phyloP scores from a whole-genome alignment of 2,329 filamentous ascomycete genomes.

The Colletotrichum cordylinicola region DNA sequence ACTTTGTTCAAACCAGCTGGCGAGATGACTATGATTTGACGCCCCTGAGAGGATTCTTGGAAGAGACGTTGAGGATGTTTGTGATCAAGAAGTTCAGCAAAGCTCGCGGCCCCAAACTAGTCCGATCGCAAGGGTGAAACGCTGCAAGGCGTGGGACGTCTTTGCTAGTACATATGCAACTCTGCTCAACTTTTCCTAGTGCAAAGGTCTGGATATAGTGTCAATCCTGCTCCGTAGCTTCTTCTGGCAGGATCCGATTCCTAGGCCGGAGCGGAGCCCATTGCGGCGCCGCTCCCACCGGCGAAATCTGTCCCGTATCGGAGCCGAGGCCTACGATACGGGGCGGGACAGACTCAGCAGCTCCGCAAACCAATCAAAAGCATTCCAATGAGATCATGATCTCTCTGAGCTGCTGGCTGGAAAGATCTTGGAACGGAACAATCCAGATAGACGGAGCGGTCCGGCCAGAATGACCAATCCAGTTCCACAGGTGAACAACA shows the following conservation, averaged over 20 bases:
- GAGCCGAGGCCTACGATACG: background rate
- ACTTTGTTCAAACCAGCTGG: background rate
- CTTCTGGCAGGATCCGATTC: background rate
- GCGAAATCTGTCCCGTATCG: background rate
- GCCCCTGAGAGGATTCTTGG: accelerated
- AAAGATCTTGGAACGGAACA: background rate
- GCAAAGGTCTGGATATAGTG: background rate
- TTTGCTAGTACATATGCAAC: background rate
- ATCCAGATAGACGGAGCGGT: background rate
- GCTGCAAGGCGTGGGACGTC: background rate
- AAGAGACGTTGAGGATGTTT: accelerated
- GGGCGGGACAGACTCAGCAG: background rate
- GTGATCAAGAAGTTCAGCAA: background rate
- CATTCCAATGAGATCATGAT: background rate
- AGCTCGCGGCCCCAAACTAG: background rate
- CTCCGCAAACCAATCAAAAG: background rate
- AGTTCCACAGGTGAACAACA: background rate
- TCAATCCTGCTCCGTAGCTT: accelerated
- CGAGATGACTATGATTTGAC: background rate
- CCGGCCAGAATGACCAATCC: background rate
- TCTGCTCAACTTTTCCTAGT: background rate
- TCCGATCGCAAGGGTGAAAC: background rate
- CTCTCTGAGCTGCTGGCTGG: background rate
- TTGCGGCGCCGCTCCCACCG: background rate
- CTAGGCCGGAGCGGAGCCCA: background rate